A percentile compares a stretch with the other conserved stretches of the same genome.
phyloP scores from a whole-genome alignment of 2,329 filamentous ascomycete species.

The Fusarium bactridioides region DNA sequence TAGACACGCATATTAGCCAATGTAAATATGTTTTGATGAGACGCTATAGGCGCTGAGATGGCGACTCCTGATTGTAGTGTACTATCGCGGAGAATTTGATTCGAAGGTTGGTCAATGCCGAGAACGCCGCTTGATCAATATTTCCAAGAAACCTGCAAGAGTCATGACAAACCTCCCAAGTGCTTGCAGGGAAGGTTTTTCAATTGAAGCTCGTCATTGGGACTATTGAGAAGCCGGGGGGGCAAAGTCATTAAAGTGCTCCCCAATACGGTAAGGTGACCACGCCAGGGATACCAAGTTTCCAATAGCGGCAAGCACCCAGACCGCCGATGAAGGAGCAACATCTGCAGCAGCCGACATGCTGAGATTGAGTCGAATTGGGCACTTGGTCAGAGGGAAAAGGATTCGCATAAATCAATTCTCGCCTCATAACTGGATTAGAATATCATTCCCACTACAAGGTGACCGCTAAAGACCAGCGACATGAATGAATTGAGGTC shows the following conservation, averaged over 20 bases:
- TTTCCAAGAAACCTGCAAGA: conserved; percentile 17
- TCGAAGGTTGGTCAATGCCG: not conserved
- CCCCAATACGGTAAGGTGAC: conserved; percentile 24
- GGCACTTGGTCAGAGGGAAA: not conserved
- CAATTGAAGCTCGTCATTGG: conserved; percentile 26
- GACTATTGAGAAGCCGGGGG: conserved; percentile 23
- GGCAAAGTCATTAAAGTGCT: conserved; percentile 29
- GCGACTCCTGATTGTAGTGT: not conserved
- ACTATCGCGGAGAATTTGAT: not conserved
- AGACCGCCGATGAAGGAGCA: conserved; percentile 23
- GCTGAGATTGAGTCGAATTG: conserved; percentile 15
- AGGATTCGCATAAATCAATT: conserved; percentile 8
- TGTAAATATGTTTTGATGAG: not conserved
- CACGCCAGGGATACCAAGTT: conserved; percentile 6
- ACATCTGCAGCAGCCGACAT: conserved; percentile 20
- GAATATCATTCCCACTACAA: not conserved
- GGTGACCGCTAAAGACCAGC: not conserved
- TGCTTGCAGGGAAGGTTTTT: conserved; percentile 13
- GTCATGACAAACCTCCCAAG: conserved; percentile 19
- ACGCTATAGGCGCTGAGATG: conserved; percentile 15
- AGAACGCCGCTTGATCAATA: conserved; percentile 14
- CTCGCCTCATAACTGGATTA: not conserved
- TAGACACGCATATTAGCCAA: not conserved
- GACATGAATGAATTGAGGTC: not conserved
- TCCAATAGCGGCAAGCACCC: conserved; percentile 33